These are phyloP conservation scores for Fusarium scirpi DNA, from an alignment of 2,329 filamentous ascomycete genomes.

Conservation along the genomic window DNA sequence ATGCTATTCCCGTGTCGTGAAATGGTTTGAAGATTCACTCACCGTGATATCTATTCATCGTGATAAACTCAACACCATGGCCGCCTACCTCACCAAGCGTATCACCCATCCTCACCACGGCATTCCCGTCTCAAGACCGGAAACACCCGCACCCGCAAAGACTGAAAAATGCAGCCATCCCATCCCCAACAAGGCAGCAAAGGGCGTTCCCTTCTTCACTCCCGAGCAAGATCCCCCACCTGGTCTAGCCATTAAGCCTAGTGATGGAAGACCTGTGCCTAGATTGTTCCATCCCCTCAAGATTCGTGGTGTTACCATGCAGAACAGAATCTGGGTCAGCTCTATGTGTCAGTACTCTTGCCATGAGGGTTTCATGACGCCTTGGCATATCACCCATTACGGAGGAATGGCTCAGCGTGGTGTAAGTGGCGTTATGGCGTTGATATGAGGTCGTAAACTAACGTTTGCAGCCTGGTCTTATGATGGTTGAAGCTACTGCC, in stretches of 20 bases:
- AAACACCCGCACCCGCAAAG: conserved; percentile 41
- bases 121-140: conserved; percentile 42
- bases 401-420: conserved; percentile 79
- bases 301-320: conserved; percentile 59
- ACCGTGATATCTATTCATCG: background rate
- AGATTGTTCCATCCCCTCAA: conserved; percentile 63
- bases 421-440: conserved; percentile 49
- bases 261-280: conserved; percentile 61
- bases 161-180: conserved; percentile 39
- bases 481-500: conserved; percentile 76
- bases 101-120: conserved; percentile 47
- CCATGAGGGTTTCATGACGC: conserved; percentile 69
- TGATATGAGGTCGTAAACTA: background rate
- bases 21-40: background rate
- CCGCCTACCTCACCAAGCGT: conserved; percentile 46
- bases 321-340: conserved; percentile 60
- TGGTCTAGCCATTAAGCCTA: conserved; percentile 58
- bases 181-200: conserved; percentile 45
- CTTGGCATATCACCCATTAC: conserved; percentile 80
- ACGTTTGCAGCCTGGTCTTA: conserved; percentile 63
- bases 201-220: conserved; percentile 60
- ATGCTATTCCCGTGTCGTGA: too few relatives aligned
- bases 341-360: conserved; percentile 63
- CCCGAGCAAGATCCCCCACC: conserved; percentile 59
- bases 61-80: conserved; percentile 31